Evolutionary conservation across 768 basidiomycete genomes (phyloP).

Genomic region (Lactarius sp.): DNA sequence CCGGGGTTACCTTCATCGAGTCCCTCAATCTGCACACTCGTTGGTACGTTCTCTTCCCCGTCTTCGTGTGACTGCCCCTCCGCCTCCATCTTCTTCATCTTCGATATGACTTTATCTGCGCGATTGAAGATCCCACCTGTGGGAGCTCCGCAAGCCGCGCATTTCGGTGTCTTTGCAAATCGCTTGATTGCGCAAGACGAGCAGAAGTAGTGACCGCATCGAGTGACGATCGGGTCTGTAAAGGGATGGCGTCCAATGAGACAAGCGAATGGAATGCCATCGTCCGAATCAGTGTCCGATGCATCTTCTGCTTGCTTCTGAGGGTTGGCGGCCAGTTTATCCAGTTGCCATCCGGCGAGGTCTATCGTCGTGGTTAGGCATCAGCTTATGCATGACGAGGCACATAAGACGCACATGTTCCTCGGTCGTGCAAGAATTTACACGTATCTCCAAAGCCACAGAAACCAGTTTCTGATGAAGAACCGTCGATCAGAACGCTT

Average conservation of each 20-base stretch:
- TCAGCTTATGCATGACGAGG: slow-evolving; percentile 21
- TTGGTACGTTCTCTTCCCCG: slow-evolving; percentile 36
- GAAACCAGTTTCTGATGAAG: slow-evolving; percentile 84
- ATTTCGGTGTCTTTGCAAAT: slow-evolving; percentile 91
- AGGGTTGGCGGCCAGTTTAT: slow-evolving; percentile 82
- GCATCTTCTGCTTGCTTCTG: slow-evolving; percentile 53
- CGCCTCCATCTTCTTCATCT: slow-evolving; percentile 69
- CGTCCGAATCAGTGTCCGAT: slow-evolving; percentile 64
- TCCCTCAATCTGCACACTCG: slow-evolving; percentile 30
- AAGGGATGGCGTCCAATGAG: slow-evolving; percentile 93
- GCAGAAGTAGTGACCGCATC: slow-evolving; percentile 96
- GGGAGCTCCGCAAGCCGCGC: slow-evolving; percentile 87
- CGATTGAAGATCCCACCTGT: slow-evolving; percentile 97
- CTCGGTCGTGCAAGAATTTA: slow-evolving; percentile 98
- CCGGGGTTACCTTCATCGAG: slow-evolving; percentile 32
- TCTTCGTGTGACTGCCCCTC: slow-evolving; percentile 44
- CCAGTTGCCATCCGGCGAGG: slow-evolving; percentile 97
- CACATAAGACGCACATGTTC: slow-evolving; percentile 63
- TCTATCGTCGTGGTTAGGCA: slow-evolving; percentile 42
- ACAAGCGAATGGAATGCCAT: slow-evolving; percentile 98
- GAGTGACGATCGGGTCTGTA: slow-evolving; percentile 91
- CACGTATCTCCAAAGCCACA: slow-evolving; percentile 99
- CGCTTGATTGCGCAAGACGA: slow-evolving; percentile 93
- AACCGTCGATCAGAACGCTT: slow-evolving; percentile 7
- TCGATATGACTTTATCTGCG: slow-evolving; percentile 88